Base-by-base conservation (phyloP, 768 basidiomycete species). In the Podaxis sp. region DNA sequence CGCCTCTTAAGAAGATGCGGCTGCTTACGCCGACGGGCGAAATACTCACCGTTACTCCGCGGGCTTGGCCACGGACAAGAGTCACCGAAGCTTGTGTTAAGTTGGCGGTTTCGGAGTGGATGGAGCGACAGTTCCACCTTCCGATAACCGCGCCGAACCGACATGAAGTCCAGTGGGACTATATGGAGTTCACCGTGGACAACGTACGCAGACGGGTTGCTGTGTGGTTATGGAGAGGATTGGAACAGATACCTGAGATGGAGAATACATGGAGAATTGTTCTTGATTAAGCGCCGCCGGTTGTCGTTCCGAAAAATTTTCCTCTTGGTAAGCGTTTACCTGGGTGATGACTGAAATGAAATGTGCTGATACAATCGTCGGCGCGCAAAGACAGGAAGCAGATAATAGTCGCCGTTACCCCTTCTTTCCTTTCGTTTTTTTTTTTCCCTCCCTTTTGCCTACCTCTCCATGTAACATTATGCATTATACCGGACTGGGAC, bases 221-320 rank as follows among this genome's bases (percentile, higher is more conserved):
- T 2, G 61, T 62, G n/a, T 62, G 54, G 61, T 15, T 62, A 2
- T 62, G 61, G 61, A 55, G n/a, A 22, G 61, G 61, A 6, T 17
- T 62, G 6, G 54, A 50, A 24, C 61, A 56, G 25, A 22, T 55
- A 7, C 29, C 47, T 6, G 19, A 54, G 3, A 25, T 7, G 4
- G 9, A 24, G 4, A 24, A 62, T 7, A 51, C 54, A 15, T 62
- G 37, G 33, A 50, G 13, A 8, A 9, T 33, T 62, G 1, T 55
- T 4, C 40, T 27, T 56, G 22, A 22, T 9, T 12, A 24, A 24
- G 49, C 43, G 43, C 43, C 33, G 33, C 7, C 33, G 17, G 9
- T 52, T 5, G 24, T 52, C 24, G 13, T 29, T 9, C 33, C 8
- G 33, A 33, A 9, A 33, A 33, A 0, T 9, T 33, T 33, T 33